Base-by-base conservation (phyloP, 1,284 basidiomycete genomes). In the Cronartium ribicola region DNA sequence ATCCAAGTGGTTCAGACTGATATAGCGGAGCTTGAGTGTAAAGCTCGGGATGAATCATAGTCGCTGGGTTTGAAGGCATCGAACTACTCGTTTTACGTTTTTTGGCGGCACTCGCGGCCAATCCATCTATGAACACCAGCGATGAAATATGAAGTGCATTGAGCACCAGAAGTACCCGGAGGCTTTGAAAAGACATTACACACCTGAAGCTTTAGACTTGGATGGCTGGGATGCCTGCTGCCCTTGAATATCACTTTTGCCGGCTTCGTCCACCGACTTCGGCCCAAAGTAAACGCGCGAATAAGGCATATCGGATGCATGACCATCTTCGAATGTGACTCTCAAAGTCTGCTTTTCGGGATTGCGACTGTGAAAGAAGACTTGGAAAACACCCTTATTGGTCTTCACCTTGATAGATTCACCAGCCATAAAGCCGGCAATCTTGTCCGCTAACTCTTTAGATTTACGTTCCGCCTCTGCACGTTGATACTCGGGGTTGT, bases 311-410 rank as follows among this genome's bases (percentile, higher is more conserved):
- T 22, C 67, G 22, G 67, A 51, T 59, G 57, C 55, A 61, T 68
- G 36, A 4, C 67, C 67, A 41, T 68, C 67, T 61, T 68, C 67
- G 40, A 68, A 68, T 5, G 67, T 61, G 11, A 68, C 67, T 57
- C 39, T 57, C 29, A 68, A 60, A 7, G 57, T 61, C 55, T 43
- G 55, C n/a, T 57, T 29, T 10, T n/a, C 20, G 40, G 55, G 51
- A 39, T 68, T 57, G 43, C 67, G 67, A 37, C 57, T 68, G 20
- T 60, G 55, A 61, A 59, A 68, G 36, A 68, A 68, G 41, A 70
- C 68, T 40, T 63, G 60, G 36, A 62, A 70, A 44, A 70, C 44
- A 17, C 68, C 68, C 37, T 63, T 22, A 22, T 22, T 44, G 29
- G 60, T 70, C 39, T 57, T 59, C 1, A 70, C 68, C 51, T 70